These are phyloP conservation scores for Tuber umbilicatum DNA, from an alignment of 495 filamentous ascomycete genomes.

Conservation along the genomic window DNA sequence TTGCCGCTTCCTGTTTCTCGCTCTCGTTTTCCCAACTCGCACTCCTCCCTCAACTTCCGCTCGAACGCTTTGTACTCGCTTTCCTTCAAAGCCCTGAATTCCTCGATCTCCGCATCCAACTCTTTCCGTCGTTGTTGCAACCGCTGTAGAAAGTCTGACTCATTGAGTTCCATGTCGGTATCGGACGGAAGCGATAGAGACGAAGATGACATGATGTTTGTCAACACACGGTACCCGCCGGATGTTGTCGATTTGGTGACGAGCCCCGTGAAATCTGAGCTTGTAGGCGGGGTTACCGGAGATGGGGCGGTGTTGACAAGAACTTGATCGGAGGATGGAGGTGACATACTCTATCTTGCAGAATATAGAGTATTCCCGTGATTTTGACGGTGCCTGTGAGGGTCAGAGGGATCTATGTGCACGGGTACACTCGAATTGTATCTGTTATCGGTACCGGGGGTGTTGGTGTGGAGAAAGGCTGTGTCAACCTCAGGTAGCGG, in stretches of 20 bases:
- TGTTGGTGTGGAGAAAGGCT: background rate
- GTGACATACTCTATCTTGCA: background rate
- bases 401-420: background rate
- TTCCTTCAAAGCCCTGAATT: slow-evolving; percentile 35
- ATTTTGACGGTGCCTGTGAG: background rate
- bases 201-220: background rate
- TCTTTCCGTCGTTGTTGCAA: slow-evolving; percentile 35
- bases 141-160: slow-evolving; percentile 22
- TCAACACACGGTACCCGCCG: slow-evolving; percentile 4
- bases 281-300: background rate
- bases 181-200: slow-evolving; percentile 12
- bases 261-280: background rate
- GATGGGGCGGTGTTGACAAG: background rate
- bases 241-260: slow-evolving; percentile 4
- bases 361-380: background rate
- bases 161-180: slow-evolving; percentile 21
- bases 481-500: background rate
- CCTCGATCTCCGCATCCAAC: slow-evolving; percentile 40
- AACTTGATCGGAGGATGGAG: background rate
- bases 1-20: slow-evolving; percentile 11
- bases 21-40: slow-evolving; percentile 18
- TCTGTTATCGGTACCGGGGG: background rate
- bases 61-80: slow-evolving; percentile 36
- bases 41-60: slow-evolving; percentile 23
- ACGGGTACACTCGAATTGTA: background rate